A percentile compares a stretch with the other conserved stretches of the same genome.
Conservation (phyloP, 768 basidiomycete species). For the Crucibulum laeve region DNA sequence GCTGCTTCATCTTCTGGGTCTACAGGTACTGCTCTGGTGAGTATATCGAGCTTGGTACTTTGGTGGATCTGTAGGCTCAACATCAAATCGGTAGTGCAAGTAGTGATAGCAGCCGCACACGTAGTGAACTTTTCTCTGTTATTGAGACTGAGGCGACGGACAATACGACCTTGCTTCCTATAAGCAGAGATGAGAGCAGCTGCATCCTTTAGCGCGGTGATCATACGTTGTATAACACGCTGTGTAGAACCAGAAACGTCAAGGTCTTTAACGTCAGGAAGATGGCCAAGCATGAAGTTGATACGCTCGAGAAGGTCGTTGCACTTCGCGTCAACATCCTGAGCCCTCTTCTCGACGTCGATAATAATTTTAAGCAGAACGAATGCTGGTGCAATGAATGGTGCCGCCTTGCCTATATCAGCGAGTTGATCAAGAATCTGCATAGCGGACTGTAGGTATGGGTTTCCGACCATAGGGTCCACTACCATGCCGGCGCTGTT, state of each 20-base stretch:
- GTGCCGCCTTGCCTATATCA: slow-evolving; percentile 29
- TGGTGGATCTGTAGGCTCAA: slow-evolving; percentile 39
- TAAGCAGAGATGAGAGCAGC: slow-evolving; percentile 34
- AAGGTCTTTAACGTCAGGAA: slow-evolving; percentile 26
- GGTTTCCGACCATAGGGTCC: slow-evolving; percentile 15
- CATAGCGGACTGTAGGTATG: slow-evolving; percentile 21
- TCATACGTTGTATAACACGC: slow-evolving; percentile 34
- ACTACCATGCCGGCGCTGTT: slow-evolving; percentile 10
- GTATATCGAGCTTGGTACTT: slow-evolving; percentile 28
- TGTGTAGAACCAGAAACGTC: slow-evolving; percentile 26
- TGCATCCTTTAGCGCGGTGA: slow-evolving; percentile 32
- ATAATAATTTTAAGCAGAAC: slow-evolving; percentile 35
- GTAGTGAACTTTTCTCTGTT: slow-evolving; percentile 32
- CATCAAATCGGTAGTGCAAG: slow-evolving; percentile 30
- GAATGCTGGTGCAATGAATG: slow-evolving; percentile 34
- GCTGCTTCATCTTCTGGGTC: slow-evolving; percentile 33
- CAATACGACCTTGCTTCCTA: slow-evolving; percentile 29
- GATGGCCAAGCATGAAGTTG: slow-evolving; percentile 36
- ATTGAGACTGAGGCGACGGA: slow-evolving; percentile 30
- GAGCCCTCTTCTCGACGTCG: slow-evolving; percentile 29
- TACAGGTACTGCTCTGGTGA: slow-evolving; percentile 30
- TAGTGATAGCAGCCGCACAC: slow-evolving; percentile 26
- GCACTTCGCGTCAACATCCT: slow-evolving; percentile 35
- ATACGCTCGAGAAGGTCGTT: slow-evolving; percentile 34
- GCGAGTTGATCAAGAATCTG: slow-evolving; percentile 25